These are phyloP conservation scores for Phytopythium aichiense DNA, from an alignment of 352 stramenopile species.

Conservation along the genomic window DNA sequence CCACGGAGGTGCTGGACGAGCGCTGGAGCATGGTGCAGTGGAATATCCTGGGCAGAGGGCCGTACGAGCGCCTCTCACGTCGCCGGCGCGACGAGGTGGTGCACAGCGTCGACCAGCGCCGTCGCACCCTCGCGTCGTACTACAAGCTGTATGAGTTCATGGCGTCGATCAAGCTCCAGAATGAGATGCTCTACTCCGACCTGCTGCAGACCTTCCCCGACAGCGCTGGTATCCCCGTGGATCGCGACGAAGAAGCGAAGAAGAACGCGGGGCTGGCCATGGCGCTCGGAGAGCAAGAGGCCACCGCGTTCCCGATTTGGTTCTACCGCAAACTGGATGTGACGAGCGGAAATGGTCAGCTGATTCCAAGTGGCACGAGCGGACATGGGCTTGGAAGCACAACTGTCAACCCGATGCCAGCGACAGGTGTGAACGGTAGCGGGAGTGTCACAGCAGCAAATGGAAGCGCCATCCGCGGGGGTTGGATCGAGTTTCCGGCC, in stretches of 20 bases:
- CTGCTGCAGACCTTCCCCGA: conserved; percentile 50
- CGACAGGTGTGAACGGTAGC: not conserved
- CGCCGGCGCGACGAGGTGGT: conserved; percentile 63
- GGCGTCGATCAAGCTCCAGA: conserved; percentile 78
- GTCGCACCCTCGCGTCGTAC: conserved; percentile 62
- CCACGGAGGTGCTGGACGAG: conserved; percentile 77
- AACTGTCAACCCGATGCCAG: conserved; percentile 2
- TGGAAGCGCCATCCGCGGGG: conserved; percentile 12
- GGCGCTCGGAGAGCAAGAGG: conserved; percentile 48
- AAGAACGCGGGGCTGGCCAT: conserved; percentile 33
- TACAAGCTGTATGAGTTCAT: conserved; percentile 86
- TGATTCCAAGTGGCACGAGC: conserved; percentile 27
- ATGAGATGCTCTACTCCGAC: conserved; percentile 78
- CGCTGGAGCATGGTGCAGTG: conserved; percentile 86
- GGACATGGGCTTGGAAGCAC: conserved; percentile 9
- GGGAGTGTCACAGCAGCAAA: conserved; percentile 20
- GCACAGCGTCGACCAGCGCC: conserved; percentile 63
- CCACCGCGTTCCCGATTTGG: conserved; percentile 70
- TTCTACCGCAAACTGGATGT: conserved; percentile 73
- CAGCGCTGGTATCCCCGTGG: conserved; percentile 43
- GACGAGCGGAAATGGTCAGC: conserved; percentile 26
- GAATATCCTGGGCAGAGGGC: conserved; percentile 77
- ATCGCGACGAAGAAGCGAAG: conserved; percentile 27
- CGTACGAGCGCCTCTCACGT: conserved; percentile 69
- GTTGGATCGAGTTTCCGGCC: conserved; percentile 74